Evolutionary conservation across 768 basidiomycete genomes (phyloP).

Genomic region (Tricholoma matsutake): DNA sequence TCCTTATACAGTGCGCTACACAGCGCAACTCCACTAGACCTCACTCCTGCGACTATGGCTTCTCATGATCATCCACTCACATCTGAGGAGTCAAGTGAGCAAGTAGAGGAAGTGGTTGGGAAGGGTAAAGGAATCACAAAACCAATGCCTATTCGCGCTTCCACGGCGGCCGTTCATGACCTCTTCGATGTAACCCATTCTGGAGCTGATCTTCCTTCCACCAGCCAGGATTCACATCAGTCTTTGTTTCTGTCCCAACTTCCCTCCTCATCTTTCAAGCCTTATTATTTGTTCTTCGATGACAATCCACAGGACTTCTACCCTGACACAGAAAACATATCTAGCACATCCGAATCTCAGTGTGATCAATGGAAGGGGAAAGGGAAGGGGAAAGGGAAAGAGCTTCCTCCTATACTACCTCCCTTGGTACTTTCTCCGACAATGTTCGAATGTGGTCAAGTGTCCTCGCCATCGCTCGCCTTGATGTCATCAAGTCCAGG

Average conservation of each 20-base stretch:
- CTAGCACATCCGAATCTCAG: constrained; percentile 3
- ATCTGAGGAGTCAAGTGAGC: constrained; percentile 25
- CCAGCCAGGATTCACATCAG: constrained; percentile 19
- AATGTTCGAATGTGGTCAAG: constrained; percentile 42
- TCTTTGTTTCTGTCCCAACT: constrained; percentile 26
- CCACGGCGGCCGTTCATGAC: constrained; percentile 35
- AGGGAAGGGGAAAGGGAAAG: constrained; percentile 63
- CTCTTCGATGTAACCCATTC: constrained; percentile 34
- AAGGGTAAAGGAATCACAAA: constrained; percentile 58
- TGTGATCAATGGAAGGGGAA: constrained; percentile 27
- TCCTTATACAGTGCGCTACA: constrained; percentile 2
- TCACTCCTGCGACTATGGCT: constrained; percentile 20
- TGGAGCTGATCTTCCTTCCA: constrained; percentile 17
- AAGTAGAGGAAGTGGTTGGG: constrained; percentile 18
- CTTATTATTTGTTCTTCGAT: constrained; percentile 3
- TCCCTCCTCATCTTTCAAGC: constrained; percentile 20
- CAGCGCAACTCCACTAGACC: constrained; percentile 8
- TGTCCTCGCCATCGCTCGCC: constrained; percentile 40
- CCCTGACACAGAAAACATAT: constrained; percentile 8
- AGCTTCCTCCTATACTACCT: constrained; percentile 59
- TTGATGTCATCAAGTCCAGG: constrained; percentile 30
- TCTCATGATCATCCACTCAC: constrained; percentile 28
- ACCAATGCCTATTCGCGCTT: constrained; percentile 47
- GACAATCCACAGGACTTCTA: constrained; percentile 13
- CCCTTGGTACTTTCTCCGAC: constrained; percentile 61